Evolutionary conservation across 2,329 filamentous ascomycete species (phyloP).

Genomic region (Ophiostoma himal-ulmi): DNA sequence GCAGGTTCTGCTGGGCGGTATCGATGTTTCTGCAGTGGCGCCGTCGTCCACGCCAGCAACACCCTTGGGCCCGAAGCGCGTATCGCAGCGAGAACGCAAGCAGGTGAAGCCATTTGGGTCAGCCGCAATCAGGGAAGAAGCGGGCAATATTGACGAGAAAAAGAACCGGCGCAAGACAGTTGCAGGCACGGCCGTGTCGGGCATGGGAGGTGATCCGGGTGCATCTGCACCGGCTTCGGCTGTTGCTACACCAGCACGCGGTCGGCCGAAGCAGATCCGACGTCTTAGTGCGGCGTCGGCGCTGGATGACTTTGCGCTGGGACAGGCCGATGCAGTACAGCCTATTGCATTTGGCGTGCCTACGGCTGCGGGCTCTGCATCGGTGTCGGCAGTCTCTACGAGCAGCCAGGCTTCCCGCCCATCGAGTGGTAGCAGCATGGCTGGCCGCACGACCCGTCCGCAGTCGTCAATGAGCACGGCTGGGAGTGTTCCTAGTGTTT

Average conservation of each 20-base stretch:
- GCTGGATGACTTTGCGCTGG: conserved; percentile 25
- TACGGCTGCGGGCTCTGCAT: background rate
- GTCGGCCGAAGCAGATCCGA: conserved; percentile 35
- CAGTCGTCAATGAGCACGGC: conserved; percentile 41
- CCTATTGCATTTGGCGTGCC: background rate
- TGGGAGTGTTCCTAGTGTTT: conserved; percentile 25
- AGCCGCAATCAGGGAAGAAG: conserved; percentile 42
- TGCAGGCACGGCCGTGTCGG: conserved; percentile 30
- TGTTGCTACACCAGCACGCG: conserved; percentile 21
- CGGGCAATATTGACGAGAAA: conserved; percentile 33
- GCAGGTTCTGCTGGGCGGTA: conserved; percentile 37
- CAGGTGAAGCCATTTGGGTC: conserved; percentile 46
- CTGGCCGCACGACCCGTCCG: conserved; percentile 31
- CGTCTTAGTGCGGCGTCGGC: conserved; percentile 47
- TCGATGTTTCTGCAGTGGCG: conserved; percentile 21
- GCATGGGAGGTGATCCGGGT: conserved; percentile 36
- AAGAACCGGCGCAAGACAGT: conserved; percentile 56
- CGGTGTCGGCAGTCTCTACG: conserved; percentile 18
- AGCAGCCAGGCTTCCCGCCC: conserved; percentile 38
- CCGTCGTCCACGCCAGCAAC: conserved; percentile 25
- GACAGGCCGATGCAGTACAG: conserved; percentile 20
- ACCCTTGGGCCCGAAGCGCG: conserved; percentile 49
- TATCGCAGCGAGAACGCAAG: conserved; percentile 69
- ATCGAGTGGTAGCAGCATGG: conserved; percentile 29
- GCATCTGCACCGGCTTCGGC: background rate